phyloP scores from a whole-genome alignment of 1,139 yeast genomes.

The Debaryomyces coudertii region DNA sequence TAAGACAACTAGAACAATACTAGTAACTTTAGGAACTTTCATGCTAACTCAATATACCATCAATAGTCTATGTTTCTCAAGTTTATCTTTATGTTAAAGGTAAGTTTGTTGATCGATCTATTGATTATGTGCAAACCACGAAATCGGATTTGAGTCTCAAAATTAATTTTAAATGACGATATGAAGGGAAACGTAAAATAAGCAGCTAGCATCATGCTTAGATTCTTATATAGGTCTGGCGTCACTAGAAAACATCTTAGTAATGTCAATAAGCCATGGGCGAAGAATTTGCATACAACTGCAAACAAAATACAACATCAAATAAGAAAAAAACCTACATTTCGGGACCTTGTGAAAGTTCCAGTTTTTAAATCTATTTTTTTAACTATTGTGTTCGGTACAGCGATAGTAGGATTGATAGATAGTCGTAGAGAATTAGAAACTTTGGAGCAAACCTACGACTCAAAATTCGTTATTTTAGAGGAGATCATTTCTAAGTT shows the following conservation, averaged over 20 bases:
- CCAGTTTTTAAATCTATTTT: constrained; percentile 45
- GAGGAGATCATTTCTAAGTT: constrained; percentile 35
- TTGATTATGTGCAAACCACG: constrained; percentile 5
- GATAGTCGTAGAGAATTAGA: constrained; percentile 39
- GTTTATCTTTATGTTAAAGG: background rate
- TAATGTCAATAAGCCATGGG: background rate
- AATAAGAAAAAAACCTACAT: constrained; percentile 19
- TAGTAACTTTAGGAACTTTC: constrained; percentile 43
- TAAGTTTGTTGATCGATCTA: background rate
- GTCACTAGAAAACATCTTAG: background rate
- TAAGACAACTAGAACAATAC: constrained; percentile 38
- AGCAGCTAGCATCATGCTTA: background rate
- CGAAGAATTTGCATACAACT: constrained; percentile 4
- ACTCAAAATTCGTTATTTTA: constrained; percentile 35
- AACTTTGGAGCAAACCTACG: constrained; percentile 31
- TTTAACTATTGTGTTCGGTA: constrained; percentile 43
- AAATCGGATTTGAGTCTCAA: background rate
- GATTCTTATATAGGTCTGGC: background rate
- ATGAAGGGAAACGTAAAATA: background rate
- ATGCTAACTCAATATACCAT: constrained; percentile 17
- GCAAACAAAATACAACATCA: background rate
- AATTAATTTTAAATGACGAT: background rate
- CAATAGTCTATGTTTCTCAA: background rate
- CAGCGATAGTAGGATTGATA: constrained; percentile 44
- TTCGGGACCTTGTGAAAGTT: constrained; percentile 27